Evolutionary conservation across 2,329 filamentous ascomycete genomes (phyloP), one percentile per base, ranked within the genome.

Genomic region (Falciphora oryzae): DNA sequence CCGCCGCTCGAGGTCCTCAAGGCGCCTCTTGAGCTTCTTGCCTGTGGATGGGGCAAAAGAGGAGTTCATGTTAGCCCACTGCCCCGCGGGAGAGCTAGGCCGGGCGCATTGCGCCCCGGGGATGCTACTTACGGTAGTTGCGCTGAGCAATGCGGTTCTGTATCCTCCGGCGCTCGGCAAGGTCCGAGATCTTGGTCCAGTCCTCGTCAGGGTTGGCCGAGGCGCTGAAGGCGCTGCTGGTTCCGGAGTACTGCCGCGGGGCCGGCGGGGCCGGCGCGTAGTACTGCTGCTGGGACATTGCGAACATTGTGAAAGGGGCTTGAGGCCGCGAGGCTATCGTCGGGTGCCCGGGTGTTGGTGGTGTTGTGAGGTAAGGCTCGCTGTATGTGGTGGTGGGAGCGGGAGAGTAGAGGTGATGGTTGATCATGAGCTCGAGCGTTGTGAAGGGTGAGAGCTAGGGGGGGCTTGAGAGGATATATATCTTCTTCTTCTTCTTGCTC

Each of bases 111-210:
- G 44, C 44, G 22, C 22, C 22, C 27, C 64, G 28, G 29, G 58
- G 31, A 16, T 38, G 65, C 64, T 66, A 77, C 76, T 56, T 83
- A 96, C 93, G 93, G 81, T 97, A 97, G 82, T 97, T 97, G 73
- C 93, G 89, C 80, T 98, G 94, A 70, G 94, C 94, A 83, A 98
- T 97, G 71, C 94, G 89, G 81, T 98, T 98, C 80, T 98, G 93
- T 80, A 97, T 97, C 75, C 93, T 87, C 73, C 93, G 85, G 74
- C 95, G 89, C 80, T 98, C 94, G 63, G 93, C 94, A 66, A 98
- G 88, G 77, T 98, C 94, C 65, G 94, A 96, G 76, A 98, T 97
- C 86, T 97, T 96, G 75, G 94, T 97, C 94, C 94, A 98, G 81
- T 98, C 94, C 80, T 98, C 94, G 74, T 97, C 93, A 64, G 94